These are phyloP conservation scores for Arthrobotrys sphaeroides DNA, from an alignment of 2,329 filamentous ascomycete genomes.

Conservation along the genomic window DNA sequence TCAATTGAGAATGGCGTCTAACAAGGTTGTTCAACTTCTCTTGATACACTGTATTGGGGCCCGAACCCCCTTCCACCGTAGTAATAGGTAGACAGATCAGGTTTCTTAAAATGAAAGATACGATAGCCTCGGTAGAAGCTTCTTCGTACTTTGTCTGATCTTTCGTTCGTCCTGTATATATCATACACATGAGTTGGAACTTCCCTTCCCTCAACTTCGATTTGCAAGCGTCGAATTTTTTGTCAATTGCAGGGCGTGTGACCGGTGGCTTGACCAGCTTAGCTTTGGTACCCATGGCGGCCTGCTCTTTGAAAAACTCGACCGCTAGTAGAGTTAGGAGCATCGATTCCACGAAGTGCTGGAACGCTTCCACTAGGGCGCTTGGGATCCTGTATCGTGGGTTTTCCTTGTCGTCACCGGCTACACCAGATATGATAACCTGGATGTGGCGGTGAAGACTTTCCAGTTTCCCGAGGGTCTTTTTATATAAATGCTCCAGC, in stretches of 20 bases:
- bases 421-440: constrained; percentile 20
- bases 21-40: constrained; percentile 22
- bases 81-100: constrained; percentile 12
- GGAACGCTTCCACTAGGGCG: constrained; percentile 25
- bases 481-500: background rate
- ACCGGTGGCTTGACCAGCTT: background rate
- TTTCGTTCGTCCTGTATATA: constrained; percentile 20
- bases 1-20: background rate
- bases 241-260: background rate
- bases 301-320: background rate
- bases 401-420: constrained; percentile 27
- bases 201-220: constrained; percentile 26
- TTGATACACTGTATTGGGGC: constrained; percentile 8
- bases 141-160: constrained; percentile 31
- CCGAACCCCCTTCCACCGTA: background rate
- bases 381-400: constrained; percentile 26
- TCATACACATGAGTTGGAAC: constrained; percentile 31
- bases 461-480: background rate
- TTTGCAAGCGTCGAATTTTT: constrained; percentile 14
- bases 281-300: background rate
- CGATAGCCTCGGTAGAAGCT: constrained; percentile 13
- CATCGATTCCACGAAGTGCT: background rate
- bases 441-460: constrained; percentile 1
- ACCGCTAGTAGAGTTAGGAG: background rate
- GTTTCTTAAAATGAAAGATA: constrained; percentile 10